Percentiles rank a stretch among this genome's conserved stretches.
These are phyloP conservation scores for Eremomyces bilateralis DNA, from an alignment of 495 filamentous ascomycete genomes.

Conservation along the genomic window DNA sequence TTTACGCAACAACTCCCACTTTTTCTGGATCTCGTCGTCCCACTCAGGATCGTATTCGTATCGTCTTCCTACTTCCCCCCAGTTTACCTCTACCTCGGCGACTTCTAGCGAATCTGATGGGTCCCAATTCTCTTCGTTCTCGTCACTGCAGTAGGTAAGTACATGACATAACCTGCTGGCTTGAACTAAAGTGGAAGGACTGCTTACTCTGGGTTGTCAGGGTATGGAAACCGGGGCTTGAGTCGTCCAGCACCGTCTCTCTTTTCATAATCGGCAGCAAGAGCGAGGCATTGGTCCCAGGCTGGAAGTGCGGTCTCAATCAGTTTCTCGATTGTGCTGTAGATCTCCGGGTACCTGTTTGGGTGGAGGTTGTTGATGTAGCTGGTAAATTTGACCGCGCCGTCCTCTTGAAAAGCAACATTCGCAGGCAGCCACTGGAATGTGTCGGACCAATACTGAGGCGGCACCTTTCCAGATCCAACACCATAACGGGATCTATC, in stretches of 20 bases:
- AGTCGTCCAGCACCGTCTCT: conserved; percentile 4
- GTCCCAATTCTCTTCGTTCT: too few species aligned
- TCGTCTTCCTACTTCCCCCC: too few species aligned
- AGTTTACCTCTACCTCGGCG: too few species aligned
- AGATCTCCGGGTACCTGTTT: conserved; percentile 22
- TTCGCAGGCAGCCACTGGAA: conserved; percentile 43
- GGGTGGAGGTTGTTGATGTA: conserved; percentile 46
- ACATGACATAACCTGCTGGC: too few species aligned
- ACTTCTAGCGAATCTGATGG: too few species aligned
- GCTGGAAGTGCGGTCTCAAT: conserved; percentile 27
- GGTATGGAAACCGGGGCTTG: too few species aligned
- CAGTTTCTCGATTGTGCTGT: conserved; percentile 28
- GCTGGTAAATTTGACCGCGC: conserved; percentile 15
- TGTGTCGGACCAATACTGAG: conserved; percentile 5
- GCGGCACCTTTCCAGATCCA: conserved; percentile 5
- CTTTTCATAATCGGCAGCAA: conserved; percentile 1
- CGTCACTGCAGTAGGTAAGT: too few species aligned
- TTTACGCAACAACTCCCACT: conserved; percentile 5
- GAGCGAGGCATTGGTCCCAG: conserved; percentile 24
- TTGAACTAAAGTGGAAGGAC: too few species aligned
- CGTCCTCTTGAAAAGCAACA: conserved; percentile 21
- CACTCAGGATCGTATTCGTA: too few species aligned
- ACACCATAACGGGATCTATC: conserved; percentile 4
- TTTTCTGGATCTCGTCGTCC: conserved; percentile 5
- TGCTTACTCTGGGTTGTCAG: too few species aligned